These are phyloP conservation scores for Danielia oregonensis DNA, from an alignment of 805 yeast species.

Conservation along the genomic window DNA sequence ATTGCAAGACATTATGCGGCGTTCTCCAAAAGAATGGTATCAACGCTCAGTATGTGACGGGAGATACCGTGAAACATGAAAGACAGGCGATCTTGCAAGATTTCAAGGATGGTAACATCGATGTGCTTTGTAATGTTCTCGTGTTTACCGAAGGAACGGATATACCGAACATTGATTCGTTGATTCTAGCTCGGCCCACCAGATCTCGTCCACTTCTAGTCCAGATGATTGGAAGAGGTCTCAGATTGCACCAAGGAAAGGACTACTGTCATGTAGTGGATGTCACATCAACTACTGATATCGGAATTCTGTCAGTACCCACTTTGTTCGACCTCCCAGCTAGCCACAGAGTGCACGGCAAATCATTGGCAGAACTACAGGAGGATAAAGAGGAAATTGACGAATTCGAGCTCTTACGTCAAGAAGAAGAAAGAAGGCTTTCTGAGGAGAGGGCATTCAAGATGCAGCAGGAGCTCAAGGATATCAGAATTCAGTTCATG, in stretches of 20 bases:
- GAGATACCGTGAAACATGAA: constrained; percentile 51
- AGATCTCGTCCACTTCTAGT: constrained; percentile 63
- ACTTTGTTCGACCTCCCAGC: constrained; percentile 38
- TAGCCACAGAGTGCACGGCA: constrained; percentile 21
- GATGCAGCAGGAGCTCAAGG: constrained; percentile 8
- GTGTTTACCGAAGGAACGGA: constrained; percentile 95
- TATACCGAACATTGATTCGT: constrained; percentile 81
- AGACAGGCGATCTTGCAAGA: constrained; percentile 51
- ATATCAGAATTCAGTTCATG: constrained; percentile 26
- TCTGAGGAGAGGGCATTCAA: constrained; percentile 9
- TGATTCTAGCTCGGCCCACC: constrained; percentile 79
- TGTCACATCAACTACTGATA: constrained; percentile 59
- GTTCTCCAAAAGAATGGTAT: constrained; percentile 58
- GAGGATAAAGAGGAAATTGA: constrained; percentile 8
- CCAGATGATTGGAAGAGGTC: constrained; percentile 92
- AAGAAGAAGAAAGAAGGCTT: constrained; percentile 14
- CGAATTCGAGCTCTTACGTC: not conserved
- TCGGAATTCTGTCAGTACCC: constrained; percentile 55
- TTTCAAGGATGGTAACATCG: constrained; percentile 59
- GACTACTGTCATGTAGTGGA: constrained; percentile 70
- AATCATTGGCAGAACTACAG: constrained; percentile 11
- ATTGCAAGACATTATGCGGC: constrained; percentile 52
- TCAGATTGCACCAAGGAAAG: constrained; percentile 62
- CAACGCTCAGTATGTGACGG: constrained; percentile 68
- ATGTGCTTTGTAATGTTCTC: constrained; percentile 81